Evolutionary conservation across 192 early-diverging fungal species (phyloP).

Genomic region (Podila epicladia): DNA sequence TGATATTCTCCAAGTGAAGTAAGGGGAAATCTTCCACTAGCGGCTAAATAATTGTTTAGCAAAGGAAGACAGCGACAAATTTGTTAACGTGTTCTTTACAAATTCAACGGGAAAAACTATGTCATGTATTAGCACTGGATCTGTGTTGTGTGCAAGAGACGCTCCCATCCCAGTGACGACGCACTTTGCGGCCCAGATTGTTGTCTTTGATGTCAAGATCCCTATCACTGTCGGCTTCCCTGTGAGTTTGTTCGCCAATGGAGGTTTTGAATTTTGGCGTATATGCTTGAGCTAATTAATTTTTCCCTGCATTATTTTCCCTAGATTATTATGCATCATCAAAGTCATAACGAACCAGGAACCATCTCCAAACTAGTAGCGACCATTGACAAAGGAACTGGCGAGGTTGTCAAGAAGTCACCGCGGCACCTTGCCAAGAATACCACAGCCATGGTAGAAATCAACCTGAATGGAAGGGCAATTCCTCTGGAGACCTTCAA

Average conservation of each 20-base stretch:
- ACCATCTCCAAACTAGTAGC: conserved; percentile 79
- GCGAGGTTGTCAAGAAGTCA: conserved; percentile 85
- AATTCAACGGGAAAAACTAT: too few relatives aligned
- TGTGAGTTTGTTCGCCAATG: conserved; percentile 53
- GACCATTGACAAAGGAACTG: conserved; percentile 82
- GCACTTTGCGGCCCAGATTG: conserved; percentile 84
- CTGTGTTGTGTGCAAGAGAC: conserved; percentile 80
- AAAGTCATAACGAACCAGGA: conserved; percentile 84
- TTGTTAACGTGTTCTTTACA: too few relatives aligned
- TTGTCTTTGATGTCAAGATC: conserved; percentile 92
- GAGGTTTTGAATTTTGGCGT: neutral
- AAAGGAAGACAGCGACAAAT: neutral
- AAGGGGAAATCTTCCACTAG: neutral
- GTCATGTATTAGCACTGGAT: conserved; percentile 67
- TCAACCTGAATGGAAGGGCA: conserved; percentile 71
- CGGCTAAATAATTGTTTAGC: neutral
- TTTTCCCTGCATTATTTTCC: neutral
- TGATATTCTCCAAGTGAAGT: conserved; percentile 80
- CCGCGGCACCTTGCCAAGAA: conserved; percentile 71
- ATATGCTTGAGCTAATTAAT: neutral
- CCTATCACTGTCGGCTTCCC: conserved; percentile 95
- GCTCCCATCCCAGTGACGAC: conserved; percentile 81
- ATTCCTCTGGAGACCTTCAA: conserved; percentile 89
- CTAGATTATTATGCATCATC: conserved; percentile 85
- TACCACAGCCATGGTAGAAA: conserved; percentile 85